Conservation (phyloP, 805 yeast genomes). For the Kluyveromyces lactis region DNA sequence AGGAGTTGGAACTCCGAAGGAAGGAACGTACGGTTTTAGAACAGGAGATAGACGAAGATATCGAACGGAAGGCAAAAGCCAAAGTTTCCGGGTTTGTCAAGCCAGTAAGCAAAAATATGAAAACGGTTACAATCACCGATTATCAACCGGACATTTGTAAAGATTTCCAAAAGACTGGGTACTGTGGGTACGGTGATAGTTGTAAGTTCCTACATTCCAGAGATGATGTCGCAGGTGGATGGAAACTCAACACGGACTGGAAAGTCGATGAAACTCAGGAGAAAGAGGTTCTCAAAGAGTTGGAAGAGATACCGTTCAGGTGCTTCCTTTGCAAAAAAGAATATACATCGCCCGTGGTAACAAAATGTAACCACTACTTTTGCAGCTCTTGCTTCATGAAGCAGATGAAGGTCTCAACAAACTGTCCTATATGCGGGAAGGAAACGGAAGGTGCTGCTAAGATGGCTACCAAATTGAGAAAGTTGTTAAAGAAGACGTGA, state of each 20-base stretch:
- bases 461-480: conserved; percentile 39
- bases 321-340: conserved; percentile 54
- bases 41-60: not conserved
- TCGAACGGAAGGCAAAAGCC: not conserved
- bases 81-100: conserved; percentile 2
- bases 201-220: conserved; percentile 91
- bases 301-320: conserved; percentile 42
- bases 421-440: conserved; percentile 49
- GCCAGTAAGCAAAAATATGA: conserved; percentile 32
- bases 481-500: conserved; percentile 11
- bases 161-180: conserved; percentile 84
- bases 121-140: conserved; percentile 65
- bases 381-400: conserved; percentile 54
- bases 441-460: conserved; percentile 54
- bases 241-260: conserved; percentile 68
- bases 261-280: conserved; percentile 30
- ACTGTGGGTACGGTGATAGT: conserved; percentile 94
- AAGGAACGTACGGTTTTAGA: conserved; percentile 3
- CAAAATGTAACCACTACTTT: conserved; percentile 55
- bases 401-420: conserved; percentile 34
- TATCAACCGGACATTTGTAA: conserved; percentile 93
- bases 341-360: conserved; percentile 47
- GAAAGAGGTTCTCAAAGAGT: conserved; percentile 16
- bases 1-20: not conserved
- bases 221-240: conserved; percentile 71